Base-by-base conservation (phyloP, 495 filamentous ascomycete species). In the Aspergillus ellipticus region DNA sequence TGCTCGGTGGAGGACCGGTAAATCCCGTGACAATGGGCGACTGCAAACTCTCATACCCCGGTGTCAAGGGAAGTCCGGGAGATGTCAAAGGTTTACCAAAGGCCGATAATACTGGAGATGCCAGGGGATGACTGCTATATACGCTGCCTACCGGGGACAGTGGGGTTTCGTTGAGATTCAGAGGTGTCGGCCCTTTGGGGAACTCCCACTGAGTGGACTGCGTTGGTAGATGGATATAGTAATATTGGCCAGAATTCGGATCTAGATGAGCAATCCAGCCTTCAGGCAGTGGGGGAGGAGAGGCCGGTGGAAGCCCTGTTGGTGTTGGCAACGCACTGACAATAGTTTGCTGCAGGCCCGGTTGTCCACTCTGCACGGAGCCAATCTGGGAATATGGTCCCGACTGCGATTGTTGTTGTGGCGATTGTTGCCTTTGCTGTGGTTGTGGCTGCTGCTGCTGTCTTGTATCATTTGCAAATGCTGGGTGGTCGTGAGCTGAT, bases 181-280 rank as follows among this genome's bases (percentile, higher is more conserved):
- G 69, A 5, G 92, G 89, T 5, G 88, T 93, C 5, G 91, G 89
- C 0, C 89, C 90, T 72, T 96, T 96, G 19, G 94, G 94, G 64
- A 96, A 96, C 60, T 98, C 94, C 94, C 94, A 98, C 68, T 98
- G 94, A 11, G 94, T 98, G 3, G 91, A 90, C 65, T 97, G 94
- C 0, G 94, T 92, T 9, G 94, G 87, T 16, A 98, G 81, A 68
- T 98, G 95, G 58, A 98, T 98, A 66, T 98, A 98, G 66, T 98
- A 98, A 68, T 97, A 98, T 65, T 97, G 94, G 6, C 95, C 94
- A 4, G 92, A 96, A 64, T 86, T 96, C 39, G 89, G 88, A 66
- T 98, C 94, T 6, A 97, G 79, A 65, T 97, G 95, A 11, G 95
- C 92, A 67, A 97, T 97, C 94, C 94, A 98, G 9, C 95, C 94